Percentiles rank a stretch among this genome's conserved stretches.
Evolutionary conservation across 2,329 filamentous ascomycete genomes (phyloP).

Genomic region (Aspergillus bombycis): DNA sequence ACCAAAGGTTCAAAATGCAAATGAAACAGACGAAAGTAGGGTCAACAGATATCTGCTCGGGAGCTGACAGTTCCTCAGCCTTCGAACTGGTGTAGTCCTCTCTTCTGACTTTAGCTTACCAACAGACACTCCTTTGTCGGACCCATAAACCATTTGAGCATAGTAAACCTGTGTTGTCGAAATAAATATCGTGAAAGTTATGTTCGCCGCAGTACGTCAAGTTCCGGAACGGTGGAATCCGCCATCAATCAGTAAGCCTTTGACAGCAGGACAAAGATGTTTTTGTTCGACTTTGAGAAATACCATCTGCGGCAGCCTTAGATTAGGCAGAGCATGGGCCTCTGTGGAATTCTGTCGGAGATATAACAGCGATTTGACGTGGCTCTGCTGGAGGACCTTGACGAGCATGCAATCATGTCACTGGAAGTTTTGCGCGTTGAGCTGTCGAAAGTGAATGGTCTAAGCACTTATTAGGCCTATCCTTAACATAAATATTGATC

Average conservation of each 20-base stretch:
- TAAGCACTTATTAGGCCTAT: too few species aligned
- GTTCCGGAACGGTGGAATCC: not conserved
- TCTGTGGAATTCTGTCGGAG: not conserved
- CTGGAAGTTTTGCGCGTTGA: too few species aligned
- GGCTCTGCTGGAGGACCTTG: too few species aligned
- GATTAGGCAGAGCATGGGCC: too few species aligned
- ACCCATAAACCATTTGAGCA: constrained; percentile 8
- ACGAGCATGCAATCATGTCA: too few species aligned
- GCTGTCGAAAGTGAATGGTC: too few species aligned
- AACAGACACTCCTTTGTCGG: constrained; percentile 2
- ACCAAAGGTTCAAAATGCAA: too few species aligned
- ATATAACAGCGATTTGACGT: too few species aligned
- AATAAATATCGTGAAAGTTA: constrained; percentile 10
- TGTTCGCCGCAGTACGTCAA: not conserved
- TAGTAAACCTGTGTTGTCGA: constrained; percentile 2
- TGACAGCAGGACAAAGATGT: not conserved
- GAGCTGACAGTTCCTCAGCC: constrained; percentile 2
- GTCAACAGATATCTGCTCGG: not conserved
- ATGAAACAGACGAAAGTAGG: too few species aligned
- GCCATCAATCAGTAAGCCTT: not conserved
- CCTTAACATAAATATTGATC: too few species aligned
- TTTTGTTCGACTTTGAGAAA: constrained; percentile 12
- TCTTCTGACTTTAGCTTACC: constrained; percentile 10
- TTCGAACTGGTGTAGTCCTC: constrained; percentile 8
- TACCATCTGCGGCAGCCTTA: not conserved